Evolutionary conservation across 371 early-diverging fungal genomes (phyloP).

Genomic region (Mortierella sp.): DNA sequence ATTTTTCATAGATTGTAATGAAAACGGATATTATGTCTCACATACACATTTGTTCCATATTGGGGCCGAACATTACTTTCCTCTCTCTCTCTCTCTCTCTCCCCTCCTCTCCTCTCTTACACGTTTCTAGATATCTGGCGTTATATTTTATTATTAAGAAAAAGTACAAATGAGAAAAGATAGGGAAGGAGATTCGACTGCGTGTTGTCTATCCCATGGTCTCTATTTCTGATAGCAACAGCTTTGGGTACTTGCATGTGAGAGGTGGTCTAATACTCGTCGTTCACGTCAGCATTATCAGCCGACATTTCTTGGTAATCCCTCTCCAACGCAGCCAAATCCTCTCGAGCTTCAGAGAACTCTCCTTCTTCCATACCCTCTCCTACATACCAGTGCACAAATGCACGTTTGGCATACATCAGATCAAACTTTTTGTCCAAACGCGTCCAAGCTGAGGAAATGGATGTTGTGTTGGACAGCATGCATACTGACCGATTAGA

Average conservation of each 20-base stretch:
- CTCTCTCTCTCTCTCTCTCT: neutral
- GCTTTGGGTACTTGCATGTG: too few relatives aligned
- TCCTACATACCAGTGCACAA: constrained; percentile 99
- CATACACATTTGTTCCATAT: neutral
- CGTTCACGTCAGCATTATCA: constrained; percentile 61
- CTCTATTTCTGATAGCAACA: too few relatives aligned
- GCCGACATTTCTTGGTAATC: constrained; percentile 98
- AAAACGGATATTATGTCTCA: neutral
- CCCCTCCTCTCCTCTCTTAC: neutral
- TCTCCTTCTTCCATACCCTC: constrained; percentile 98
- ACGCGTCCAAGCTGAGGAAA: constrained; percentile 96
- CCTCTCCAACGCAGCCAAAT: constrained; percentile 99
- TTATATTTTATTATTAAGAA: constrained; percentile 62
- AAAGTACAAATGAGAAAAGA: constrained; percentile 96
- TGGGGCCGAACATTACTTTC: neutral
- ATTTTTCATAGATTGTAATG: constrained; percentile 62
- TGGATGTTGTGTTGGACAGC: constrained; percentile 96
- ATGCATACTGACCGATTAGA: constrained; percentile 94
- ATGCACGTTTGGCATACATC: constrained; percentile 98
- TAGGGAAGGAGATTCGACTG: constrained; percentile 75
- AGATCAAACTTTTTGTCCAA: constrained; percentile 96
- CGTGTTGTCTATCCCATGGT: too few relatives aligned
- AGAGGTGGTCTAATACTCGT: constrained; percentile 44
- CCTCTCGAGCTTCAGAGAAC: constrained; percentile 99
- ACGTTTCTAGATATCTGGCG: neutral